Conservation (phyloP, 2,329 filamentous ascomycete species). For the Cercospora janseana region DNA sequence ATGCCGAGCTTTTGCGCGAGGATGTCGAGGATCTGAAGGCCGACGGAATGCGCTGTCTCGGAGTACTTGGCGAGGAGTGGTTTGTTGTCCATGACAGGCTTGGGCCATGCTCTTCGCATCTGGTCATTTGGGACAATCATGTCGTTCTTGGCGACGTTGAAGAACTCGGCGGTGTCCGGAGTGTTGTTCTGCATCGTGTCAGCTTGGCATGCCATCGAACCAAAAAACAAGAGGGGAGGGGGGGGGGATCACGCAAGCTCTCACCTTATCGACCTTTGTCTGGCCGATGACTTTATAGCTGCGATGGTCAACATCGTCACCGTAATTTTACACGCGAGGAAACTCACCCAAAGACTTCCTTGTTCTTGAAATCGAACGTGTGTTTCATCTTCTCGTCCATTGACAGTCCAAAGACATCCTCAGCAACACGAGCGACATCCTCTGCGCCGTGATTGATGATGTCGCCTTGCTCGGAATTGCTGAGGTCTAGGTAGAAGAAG, state of each 20-base stretch:
- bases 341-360: slow-evolving; percentile 39
- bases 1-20: slow-evolving; percentile 49
- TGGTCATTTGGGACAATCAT: slow-evolving; percentile 44
- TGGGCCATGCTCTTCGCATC: slow-evolving; percentile 33
- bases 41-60: slow-evolving; percentile 46
- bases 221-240: not conserved
- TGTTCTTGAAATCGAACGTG: slow-evolving; percentile 45
- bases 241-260: not conserved
- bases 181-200: slow-evolving; percentile 41
- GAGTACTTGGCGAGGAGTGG: slow-evolving; percentile 47
- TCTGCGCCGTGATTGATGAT: slow-evolving; percentile 31
- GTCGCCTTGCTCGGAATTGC: slow-evolving; percentile 31
- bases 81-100: slow-evolving; percentile 30
- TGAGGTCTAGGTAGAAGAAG: slow-evolving; percentile 58
- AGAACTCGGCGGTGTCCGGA: slow-evolving; percentile 56
- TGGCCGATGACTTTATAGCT: slow-evolving; percentile 45
- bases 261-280: slow-evolving; percentile 45
- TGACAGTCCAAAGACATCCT: slow-evolving; percentile 49
- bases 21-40: slow-evolving; percentile 47
- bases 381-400: slow-evolving; percentile 51
- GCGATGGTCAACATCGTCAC: not conserved
- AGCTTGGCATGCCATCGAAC: not conserved
- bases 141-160: slow-evolving; percentile 57
- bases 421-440: slow-evolving; percentile 40
- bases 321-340: not conserved